These are phyloP conservation scores for Penicillium atrosanguineum DNA, from an alignment of 495 filamentous ascomycete species.

Conservation along the genomic window DNA sequence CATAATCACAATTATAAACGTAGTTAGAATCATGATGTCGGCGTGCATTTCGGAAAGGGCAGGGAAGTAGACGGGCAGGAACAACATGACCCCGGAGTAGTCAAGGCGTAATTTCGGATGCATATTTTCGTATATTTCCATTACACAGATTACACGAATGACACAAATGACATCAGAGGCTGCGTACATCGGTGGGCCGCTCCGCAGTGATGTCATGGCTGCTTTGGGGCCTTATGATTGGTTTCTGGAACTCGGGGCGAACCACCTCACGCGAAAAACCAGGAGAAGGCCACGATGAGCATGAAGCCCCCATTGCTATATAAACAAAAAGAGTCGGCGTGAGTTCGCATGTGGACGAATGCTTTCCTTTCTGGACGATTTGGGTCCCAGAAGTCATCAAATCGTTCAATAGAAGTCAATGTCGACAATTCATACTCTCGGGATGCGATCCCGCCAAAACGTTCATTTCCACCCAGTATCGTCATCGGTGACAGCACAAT, in stretches of 20 bases:
- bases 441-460: neutral
- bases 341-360: neutral
- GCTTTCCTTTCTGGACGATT: neutral
- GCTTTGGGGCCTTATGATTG: constrained; percentile 6
- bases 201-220: constrained; percentile 28
- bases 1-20: too few species aligned
- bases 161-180: constrained; percentile 30
- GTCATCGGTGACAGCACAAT: constrained; percentile 33
- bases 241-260: neutral
- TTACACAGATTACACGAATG: too few species aligned
- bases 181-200: neutral
- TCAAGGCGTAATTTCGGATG: neutral
- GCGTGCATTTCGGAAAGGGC: neutral
- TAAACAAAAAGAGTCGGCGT: constrained; percentile 19
- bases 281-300: constrained; percentile 8
- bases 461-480: constrained; percentile 3
- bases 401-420: neutral
- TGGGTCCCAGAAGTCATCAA: neutral
- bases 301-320: constrained; percentile 18
- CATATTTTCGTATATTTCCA: too few species aligned
- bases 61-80: neutral
- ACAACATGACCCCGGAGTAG: neutral
- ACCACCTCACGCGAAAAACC: constrained; percentile 18
- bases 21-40: neutral
- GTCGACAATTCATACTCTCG: neutral